Percentiles rank a stretch among this genome's conserved stretches.
Conservation (phyloP, 495 filamentous ascomycete species). For the Sabuloglossum arenarium region DNA sequence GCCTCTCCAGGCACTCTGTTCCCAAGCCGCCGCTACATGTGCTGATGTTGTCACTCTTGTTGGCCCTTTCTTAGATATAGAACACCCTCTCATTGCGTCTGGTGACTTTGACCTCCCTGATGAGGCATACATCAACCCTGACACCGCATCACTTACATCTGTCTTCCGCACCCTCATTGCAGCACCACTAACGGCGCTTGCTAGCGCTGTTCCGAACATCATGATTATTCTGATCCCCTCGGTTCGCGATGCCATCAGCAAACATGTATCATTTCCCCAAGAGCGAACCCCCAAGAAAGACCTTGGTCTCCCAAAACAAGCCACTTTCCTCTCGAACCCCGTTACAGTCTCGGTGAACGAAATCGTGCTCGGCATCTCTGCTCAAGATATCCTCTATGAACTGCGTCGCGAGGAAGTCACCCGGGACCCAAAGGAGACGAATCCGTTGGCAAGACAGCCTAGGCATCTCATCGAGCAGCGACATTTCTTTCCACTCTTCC, state of each 20-base stretch:
- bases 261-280: constrained; percentile 81
- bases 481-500: constrained; percentile 77
- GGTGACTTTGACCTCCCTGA: constrained; percentile 84
- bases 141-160: constrained; percentile 56
- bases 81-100: constrained; percentile 71
- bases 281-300: constrained; percentile 43
- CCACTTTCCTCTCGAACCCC: constrained; percentile 64
- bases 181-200: constrained; percentile 41
- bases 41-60: constrained; percentile 64
- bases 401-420: constrained; percentile 57
- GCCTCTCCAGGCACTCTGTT: constrained; percentile 60
- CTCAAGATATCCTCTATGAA: constrained; percentile 66
- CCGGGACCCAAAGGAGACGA: constrained; percentile 28
- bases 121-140: constrained; percentile 42
- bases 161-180: constrained; percentile 68
- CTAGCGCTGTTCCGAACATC: constrained; percentile 45
- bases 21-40: constrained; percentile 46
- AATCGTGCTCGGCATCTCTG: constrained; percentile 52
- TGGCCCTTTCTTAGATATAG: constrained; percentile 77
- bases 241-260: constrained; percentile 62
- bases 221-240: constrained; percentile 70
- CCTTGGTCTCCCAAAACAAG: constrained; percentile 54
- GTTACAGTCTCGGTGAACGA: constrained; percentile 78
- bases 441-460: constrained; percentile 43
- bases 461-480: constrained; percentile 67